Evolutionary conservation across 2,329 filamentous ascomycete species (phyloP).

Genomic region (Erysiphe pulchra): DNA sequence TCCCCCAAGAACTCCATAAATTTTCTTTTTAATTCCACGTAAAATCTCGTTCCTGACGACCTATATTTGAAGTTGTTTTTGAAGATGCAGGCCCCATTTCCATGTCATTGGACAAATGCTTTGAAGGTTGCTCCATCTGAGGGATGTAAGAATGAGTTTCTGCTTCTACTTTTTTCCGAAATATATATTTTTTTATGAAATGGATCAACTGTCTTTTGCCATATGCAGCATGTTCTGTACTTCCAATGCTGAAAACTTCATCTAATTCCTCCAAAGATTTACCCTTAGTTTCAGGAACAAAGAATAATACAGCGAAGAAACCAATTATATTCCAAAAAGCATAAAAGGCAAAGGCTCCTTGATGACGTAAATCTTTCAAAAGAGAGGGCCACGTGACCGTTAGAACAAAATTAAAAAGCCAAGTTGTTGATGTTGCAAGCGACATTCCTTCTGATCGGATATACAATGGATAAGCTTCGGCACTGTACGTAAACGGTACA

Average conservation of each 20-base stretch:
- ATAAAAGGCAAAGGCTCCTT: slow-evolving; percentile 26
- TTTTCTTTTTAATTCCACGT: no score
- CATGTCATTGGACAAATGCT: background rate
- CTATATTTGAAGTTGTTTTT: no score
- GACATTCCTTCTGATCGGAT: slow-evolving; percentile 38
- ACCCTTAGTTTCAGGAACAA: slow-evolving; percentile 31
- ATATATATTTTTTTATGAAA: background rate
- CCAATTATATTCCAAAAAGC: slow-evolving; percentile 27
- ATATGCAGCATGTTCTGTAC: slow-evolving; percentile 18
- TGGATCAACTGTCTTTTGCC: background rate
- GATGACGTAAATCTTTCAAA: slow-evolving; percentile 5
- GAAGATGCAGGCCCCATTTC: background rate
- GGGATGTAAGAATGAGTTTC: background rate
- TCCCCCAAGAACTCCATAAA: no score
- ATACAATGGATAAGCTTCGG: slow-evolving; percentile 36
- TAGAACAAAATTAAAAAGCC: slow-evolving; percentile 33
- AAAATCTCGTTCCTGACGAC: no score
- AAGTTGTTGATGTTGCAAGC: slow-evolving; percentile 21
- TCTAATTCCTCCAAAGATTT: slow-evolving; percentile 12
- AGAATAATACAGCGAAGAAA: slow-evolving; percentile 27
- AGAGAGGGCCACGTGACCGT: slow-evolving; percentile 21
- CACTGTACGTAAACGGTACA: slow-evolving; percentile 33
- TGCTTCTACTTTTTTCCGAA: background rate
- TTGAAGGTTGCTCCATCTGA: background rate
- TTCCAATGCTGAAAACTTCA: slow-evolving; percentile 22